Conservation (phyloP, 768 basidiomycete species). For the Tremella fuciformis region DNA sequence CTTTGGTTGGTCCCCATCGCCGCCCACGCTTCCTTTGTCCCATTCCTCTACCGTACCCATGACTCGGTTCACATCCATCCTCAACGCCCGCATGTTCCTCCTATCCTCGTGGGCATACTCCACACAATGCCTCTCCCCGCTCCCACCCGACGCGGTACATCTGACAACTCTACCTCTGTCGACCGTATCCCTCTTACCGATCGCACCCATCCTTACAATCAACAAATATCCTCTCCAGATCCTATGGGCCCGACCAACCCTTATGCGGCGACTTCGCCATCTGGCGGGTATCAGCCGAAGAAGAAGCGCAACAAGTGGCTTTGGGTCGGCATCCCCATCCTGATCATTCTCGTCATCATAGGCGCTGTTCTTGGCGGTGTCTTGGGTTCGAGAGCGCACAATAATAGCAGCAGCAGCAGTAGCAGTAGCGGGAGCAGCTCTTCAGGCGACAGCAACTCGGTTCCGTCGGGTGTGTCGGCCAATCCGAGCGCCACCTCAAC, state of each 20-base stretch:
- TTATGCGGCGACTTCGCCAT: slow-evolving; percentile 29
- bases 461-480: slow-evolving; percentile 13
- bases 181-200: slow-evolving; percentile 11
- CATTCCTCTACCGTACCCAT: background rate
- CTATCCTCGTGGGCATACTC: background rate
- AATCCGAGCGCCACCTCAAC: slow-evolving; percentile 42
- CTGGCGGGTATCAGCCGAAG: slow-evolving; percentile 23
- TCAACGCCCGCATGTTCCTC: background rate
- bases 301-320: slow-evolving; percentile 53
- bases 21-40: slow-evolving; percentile 1
- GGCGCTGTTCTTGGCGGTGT: slow-evolving; percentile 66
- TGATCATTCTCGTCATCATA: slow-evolving; percentile 50
- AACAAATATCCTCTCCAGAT: slow-evolving; percentile 17
- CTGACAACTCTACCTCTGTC: background rate
- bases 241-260: slow-evolving; percentile 42
- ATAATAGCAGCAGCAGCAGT: slow-evolving; percentile 45
- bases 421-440: slow-evolving; percentile 3
- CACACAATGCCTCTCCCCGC: background rate
- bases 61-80: background rate
- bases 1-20: slow-evolving; percentile 1
- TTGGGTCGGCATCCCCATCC: slow-evolving; percentile 51
- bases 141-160: slow-evolving; percentile 11
- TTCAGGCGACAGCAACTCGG: slow-evolving; percentile 3
- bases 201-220: background rate
- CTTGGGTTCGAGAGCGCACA: slow-evolving; percentile 59